Evolutionary conservation across 1,139 yeast species (phyloP).

Genomic region (Suhomyces guaymorum): DNA sequence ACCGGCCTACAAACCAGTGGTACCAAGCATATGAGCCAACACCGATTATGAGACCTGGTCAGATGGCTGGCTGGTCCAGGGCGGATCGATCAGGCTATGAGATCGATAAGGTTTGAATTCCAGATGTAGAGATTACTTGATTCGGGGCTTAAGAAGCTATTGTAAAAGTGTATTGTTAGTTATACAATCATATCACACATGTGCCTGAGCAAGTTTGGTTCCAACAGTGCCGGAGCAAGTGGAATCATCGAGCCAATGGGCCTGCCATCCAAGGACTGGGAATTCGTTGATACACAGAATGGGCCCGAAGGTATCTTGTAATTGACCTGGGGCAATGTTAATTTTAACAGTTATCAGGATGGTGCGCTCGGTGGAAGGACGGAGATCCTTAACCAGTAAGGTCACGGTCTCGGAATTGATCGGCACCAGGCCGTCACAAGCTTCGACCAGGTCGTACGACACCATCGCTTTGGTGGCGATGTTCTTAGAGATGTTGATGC

Average conservation of each 20-base stretch:
- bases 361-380: constrained; percentile 19
- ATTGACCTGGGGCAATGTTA: constrained; percentile 7
- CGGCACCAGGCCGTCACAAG: constrained; percentile 22
- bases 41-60: too few relatives aligned
- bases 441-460: constrained; percentile 24
- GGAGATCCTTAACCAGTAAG: constrained; percentile 19
- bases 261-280: constrained; percentile 16
- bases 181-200: too few relatives aligned
- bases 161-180: background rate
- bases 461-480: constrained; percentile 23
- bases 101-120: too few relatives aligned
- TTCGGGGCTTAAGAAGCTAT: background rate
- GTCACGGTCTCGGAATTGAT: constrained; percentile 11
- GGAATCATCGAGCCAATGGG: constrained; percentile 17
- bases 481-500: constrained; percentile 23
- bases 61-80: too few relatives aligned
- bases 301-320: constrained; percentile 7
- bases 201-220: constrained; percentile 2
- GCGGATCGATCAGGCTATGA: too few relatives aligned
- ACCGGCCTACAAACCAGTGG: too few relatives aligned
- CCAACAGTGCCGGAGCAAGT: background rate
- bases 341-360: constrained; percentile 19
- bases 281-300: constrained; percentile 9
- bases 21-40: too few relatives aligned
- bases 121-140: background rate